Conservation (phyloP, 441 rosid genomes). For the Monsonia emarginata region DNA sequence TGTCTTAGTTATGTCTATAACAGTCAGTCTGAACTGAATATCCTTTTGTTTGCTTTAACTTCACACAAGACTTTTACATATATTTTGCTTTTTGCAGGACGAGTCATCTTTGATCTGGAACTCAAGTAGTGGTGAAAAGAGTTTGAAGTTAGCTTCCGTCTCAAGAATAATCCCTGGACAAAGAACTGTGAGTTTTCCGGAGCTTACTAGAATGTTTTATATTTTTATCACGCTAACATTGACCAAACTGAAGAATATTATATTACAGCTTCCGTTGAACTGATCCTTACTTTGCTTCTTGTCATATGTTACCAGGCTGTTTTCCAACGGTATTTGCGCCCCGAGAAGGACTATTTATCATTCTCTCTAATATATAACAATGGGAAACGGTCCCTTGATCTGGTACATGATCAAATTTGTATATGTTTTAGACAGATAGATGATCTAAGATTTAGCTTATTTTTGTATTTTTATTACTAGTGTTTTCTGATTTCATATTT, state of each 20-base stretch:
- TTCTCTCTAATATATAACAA: constrained; percentile 82
- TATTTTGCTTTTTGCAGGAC: constrained; percentile 43
- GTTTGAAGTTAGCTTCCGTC: constrained; percentile 69
- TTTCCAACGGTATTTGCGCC: constrained; percentile 89
- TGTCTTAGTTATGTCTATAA: not conserved
- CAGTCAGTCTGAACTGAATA: not conserved
- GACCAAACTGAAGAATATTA: not conserved
- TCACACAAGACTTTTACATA: constrained; percentile 4
- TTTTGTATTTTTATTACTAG: constrained; percentile 10
- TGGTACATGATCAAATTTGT: constrained; percentile 33
- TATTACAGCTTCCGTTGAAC: not conserved
- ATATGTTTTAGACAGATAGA: not conserved
- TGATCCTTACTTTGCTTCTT: not conserved
- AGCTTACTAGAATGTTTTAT: not conserved
- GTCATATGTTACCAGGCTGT: constrained; percentile 45
- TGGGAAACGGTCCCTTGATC: constrained; percentile 53
- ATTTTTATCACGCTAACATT: not conserved
- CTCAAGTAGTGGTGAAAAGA: constrained; percentile 71
- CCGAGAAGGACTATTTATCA: constrained; percentile 92
- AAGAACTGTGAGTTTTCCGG: constrained; percentile 63
- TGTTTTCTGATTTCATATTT: constrained; percentile 12
- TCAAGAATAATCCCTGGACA: constrained; percentile 87
- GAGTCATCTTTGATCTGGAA: constrained; percentile 86
- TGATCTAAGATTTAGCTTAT: constrained; percentile 13
- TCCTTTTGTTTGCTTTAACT: not conserved